These are phyloP conservation scores for Wickerhamiella shivajii DNA, from an alignment of 805 yeast species.

Conservation along the genomic window DNA sequence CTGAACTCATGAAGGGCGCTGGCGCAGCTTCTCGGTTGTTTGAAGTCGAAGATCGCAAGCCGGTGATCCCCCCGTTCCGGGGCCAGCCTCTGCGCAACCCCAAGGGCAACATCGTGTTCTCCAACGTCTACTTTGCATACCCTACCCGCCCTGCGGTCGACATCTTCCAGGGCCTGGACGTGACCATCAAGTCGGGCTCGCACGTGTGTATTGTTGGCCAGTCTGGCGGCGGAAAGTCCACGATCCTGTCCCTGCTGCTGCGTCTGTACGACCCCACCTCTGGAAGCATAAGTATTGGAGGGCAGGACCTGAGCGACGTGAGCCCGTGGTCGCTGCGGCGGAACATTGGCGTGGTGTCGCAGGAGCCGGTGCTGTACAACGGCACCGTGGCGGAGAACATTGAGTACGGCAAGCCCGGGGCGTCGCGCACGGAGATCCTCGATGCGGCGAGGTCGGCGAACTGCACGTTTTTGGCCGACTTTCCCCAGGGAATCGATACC, in stretches of 20 bases:
- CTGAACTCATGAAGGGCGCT: slow-evolving; percentile 92
- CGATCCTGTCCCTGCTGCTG: slow-evolving; percentile 62
- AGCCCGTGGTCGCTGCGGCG: slow-evolving; percentile 61
- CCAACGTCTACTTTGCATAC: slow-evolving; percentile 53
- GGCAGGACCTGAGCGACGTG: slow-evolving; percentile 43
- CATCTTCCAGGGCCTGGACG: slow-evolving; percentile 46
- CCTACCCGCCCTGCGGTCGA: slow-evolving; percentile 68
- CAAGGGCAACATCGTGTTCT: slow-evolving; percentile 37
- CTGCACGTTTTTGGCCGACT: slow-evolving; percentile 54
- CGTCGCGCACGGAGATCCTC: slow-evolving; percentile 46
- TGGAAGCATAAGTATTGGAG: slow-evolving; percentile 55
- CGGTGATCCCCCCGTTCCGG: slow-evolving; percentile 48
- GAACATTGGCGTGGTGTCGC: slow-evolving; percentile 79
- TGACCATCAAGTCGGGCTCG: slow-evolving; percentile 61
- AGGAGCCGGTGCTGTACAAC: slow-evolving; percentile 78
- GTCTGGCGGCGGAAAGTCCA: slow-evolving; percentile 93
- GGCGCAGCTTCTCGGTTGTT: slow-evolving; percentile 90
- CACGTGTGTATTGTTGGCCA: slow-evolving; percentile 93
- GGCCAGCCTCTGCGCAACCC: slow-evolving; percentile 36
- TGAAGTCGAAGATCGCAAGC: slow-evolving; percentile 68
- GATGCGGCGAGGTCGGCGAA: slow-evolving; percentile 57
- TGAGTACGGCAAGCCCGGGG: slow-evolving; percentile 49
- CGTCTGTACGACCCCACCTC: slow-evolving; percentile 67
- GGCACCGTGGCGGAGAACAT: slow-evolving; percentile 79
- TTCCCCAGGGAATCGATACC: slow-evolving; percentile 75